Percentiles rank a stretch among this genome's conserved stretches.
Conservation (phyloP, 345 rosid species). For the Carallia pectinifolia region DNA sequence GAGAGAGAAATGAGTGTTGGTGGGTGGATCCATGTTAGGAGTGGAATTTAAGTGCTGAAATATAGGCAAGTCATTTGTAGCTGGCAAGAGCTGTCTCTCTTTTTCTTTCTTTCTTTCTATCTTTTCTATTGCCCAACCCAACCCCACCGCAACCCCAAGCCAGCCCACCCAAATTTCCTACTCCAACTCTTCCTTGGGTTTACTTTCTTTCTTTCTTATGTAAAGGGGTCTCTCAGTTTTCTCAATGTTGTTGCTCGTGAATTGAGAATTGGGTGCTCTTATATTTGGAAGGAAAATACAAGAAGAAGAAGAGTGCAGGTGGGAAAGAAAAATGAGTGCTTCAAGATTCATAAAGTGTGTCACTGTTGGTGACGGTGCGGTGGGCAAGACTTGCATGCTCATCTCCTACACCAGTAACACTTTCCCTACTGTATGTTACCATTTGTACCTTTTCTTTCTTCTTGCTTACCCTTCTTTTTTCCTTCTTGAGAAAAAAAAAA, state of each 20-base stretch:
- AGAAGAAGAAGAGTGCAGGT: neutral
- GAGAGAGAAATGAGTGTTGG: conserved; percentile 15
- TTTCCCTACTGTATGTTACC: conserved; percentile 55
- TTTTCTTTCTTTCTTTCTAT: neutral
- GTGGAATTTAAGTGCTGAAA: conserved; percentile 16
- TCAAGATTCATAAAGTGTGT: conserved; percentile 75
- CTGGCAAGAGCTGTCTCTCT: conserved; percentile 24
- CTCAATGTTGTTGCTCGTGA: conserved; percentile 1
- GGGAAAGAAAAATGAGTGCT: conserved; percentile 45
- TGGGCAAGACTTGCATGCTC: conserved; percentile 77
- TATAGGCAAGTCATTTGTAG: conserved; percentile 12
- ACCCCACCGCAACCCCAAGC: neutral
- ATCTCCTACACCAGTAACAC: conserved; percentile 78
- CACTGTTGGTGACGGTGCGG: conserved; percentile 80
- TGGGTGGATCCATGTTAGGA: conserved; percentile 2
- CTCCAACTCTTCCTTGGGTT: neutral
- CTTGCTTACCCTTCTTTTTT: neutral
- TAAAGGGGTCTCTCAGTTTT: neutral
- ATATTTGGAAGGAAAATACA: neutral
- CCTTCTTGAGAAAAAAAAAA: neutral
- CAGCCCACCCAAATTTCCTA: conserved; percentile 5
- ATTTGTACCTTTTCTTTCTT: neutral
- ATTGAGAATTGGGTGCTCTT: conserved; percentile 9
- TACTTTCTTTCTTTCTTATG: no score
- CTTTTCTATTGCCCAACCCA: neutral